Conservation (phyloP, 1,139 yeast species). For the Taphrina deformans region DNA sequence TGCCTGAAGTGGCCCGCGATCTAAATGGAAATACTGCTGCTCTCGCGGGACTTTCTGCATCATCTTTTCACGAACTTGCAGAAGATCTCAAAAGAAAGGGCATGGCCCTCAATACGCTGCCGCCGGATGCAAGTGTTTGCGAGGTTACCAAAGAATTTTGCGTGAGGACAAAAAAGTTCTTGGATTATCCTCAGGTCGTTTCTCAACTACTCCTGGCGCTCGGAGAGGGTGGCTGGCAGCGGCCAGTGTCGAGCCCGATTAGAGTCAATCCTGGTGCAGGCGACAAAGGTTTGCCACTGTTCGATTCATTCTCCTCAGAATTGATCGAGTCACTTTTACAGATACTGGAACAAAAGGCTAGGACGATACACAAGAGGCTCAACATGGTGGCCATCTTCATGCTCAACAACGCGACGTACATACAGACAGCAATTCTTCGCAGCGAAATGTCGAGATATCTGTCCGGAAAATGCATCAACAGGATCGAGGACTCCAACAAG, state of each 20-base stretch:
- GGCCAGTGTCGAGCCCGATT: slow-evolving; percentile 8
- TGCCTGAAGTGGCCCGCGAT: slow-evolving; percentile 26
- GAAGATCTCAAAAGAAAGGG: slow-evolving; percentile 25
- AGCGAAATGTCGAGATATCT: slow-evolving; percentile 14
- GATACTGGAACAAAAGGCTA: slow-evolving; percentile 31
- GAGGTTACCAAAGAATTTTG: slow-evolving; percentile 26
- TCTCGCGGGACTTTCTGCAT: slow-evolving; percentile 14
- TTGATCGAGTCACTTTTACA: slow-evolving; percentile 19
- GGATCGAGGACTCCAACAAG: slow-evolving; percentile 65
- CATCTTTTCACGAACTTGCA: slow-evolving; percentile 27
- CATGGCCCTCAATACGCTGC: slow-evolving; percentile 9
- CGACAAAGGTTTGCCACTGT: not conserved
- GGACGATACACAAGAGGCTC: slow-evolving; percentile 16
- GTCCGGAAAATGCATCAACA: slow-evolving; percentile 44
- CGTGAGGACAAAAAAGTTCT: slow-evolving; percentile 15
- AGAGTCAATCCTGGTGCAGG: not conserved
- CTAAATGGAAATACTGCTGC: slow-evolving; percentile 10
- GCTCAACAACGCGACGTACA: slow-evolving; percentile 32
- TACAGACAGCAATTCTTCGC: slow-evolving; percentile 6
- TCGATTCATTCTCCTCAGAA: slow-evolving; percentile 23
- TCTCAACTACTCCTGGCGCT: slow-evolving; percentile 19
- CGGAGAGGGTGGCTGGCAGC: slow-evolving; percentile 35
- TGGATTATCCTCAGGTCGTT: slow-evolving; percentile 29
- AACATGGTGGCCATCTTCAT: slow-evolving; percentile 26
- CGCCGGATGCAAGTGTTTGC: slow-evolving; percentile 28